Evolutionary conservation across 2,329 filamentous ascomycete genomes (phyloP), one percentile per base, ranked within the genome.

Genomic region (Keithomyces neogunnii): DNA sequence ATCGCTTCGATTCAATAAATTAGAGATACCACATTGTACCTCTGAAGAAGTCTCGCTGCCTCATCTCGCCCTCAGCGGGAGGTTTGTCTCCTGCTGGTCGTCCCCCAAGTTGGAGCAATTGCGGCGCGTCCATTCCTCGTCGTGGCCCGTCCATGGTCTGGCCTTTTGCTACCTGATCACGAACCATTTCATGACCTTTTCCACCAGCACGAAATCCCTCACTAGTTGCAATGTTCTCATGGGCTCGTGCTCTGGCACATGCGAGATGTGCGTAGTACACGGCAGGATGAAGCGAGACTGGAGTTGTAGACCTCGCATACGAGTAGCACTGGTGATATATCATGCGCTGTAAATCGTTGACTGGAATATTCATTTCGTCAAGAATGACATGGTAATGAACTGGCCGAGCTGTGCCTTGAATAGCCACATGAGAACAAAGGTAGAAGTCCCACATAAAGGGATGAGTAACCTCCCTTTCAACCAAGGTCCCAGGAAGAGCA

Each of bases 211-310:
- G 58, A 65, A 72, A 63, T 61, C 77, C 69, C 11, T 73, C 69
- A 13, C 73, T 76, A 0, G 72, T 64, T 0, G 71, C 62, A 3
- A 71, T 58, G 52, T 74, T 66, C 61, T 92, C 84, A 57, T 99
- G 93, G 3, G 83, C 75, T 50, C 84, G 83, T 26, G 88, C 89
- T 47, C 93, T 88, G 52, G 83, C 82, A 7, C 89, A 86, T 35
- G 91, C 90, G 56, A 99, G 70, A 68, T 99, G 93, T 0, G 95
- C 90, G 60, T 99, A 99, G 76, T 99, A 99, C 0, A 97, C 86
- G 0, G 93, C 90, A 0, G 93, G 93, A 57, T 84, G 88, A 0
- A 93, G 69, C 0, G 91, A 96, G 0, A 99, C 91, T 0, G 93
- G 89, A 0, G 92, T 97, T 0, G 91, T 97, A 0, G 91, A 93